These are phyloP conservation scores for Hypomontagnella monticulosa DNA, from an alignment of 495 filamentous ascomycete species.

Conservation along the genomic window DNA sequence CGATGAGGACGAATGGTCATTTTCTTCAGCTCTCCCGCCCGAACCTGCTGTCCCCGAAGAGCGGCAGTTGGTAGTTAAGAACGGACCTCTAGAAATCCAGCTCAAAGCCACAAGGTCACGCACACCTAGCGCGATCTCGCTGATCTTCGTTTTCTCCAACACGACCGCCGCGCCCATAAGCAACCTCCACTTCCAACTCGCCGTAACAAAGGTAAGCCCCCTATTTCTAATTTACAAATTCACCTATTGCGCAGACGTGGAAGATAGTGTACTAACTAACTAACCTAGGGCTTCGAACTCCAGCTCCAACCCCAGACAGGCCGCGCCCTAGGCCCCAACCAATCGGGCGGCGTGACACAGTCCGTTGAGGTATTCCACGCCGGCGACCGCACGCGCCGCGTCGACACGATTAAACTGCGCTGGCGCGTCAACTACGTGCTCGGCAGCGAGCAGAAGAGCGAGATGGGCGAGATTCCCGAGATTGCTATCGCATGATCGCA, in stretches of 20 bases:
- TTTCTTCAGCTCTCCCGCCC: constrained; percentile 85
- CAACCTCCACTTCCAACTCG: constrained; percentile 89
- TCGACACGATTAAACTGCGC: constrained; percentile 81
- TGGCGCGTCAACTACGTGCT: constrained; percentile 87
- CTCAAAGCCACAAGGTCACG: constrained; percentile 56
- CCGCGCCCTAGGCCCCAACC: constrained; percentile 74
- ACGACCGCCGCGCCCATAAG: constrained; percentile 72
- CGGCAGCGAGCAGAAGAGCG: constrained; percentile 66
- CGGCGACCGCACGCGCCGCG: constrained; percentile 74
- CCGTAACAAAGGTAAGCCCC: constrained; percentile 84
- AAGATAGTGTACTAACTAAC: constrained; percentile 7
- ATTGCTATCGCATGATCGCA: constrained; percentile 70
- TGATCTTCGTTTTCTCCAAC: constrained; percentile 82
- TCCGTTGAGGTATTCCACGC: constrained; percentile 73
- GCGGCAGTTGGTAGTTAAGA: constrained; percentile 59
- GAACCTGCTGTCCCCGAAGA: constrained; percentile 57
- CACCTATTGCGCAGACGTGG: too few species aligned
- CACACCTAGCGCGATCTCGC: constrained; percentile 64
- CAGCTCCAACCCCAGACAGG: constrained; percentile 85
- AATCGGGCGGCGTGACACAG: constrained; percentile 83
- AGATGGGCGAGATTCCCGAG: constrained; percentile 89
- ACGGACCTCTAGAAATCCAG: constrained; percentile 62
- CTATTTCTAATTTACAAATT: background rate
- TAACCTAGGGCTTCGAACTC: constrained; percentile 74
- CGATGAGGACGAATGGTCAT: constrained; percentile 92